Conservation (phyloP, 306 rosid species). For the Mucuna pruriens region DNA sequence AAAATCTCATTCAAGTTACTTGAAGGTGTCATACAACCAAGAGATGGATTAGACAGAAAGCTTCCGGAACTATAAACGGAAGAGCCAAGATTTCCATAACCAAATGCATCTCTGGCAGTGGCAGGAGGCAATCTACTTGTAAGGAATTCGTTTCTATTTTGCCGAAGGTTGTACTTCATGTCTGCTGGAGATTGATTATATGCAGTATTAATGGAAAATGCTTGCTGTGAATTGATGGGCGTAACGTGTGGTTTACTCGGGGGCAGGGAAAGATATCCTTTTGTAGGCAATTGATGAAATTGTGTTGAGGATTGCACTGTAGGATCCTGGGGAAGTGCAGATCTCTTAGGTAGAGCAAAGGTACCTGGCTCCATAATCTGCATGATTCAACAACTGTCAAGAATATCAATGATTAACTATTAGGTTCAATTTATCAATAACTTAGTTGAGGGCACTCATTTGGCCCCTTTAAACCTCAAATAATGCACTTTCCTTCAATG, state of each 20-base stretch:
- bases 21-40: constrained; percentile 36
- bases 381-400: constrained; percentile 38
- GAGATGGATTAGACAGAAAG: constrained; percentile 46
- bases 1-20: constrained; percentile 50
- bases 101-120: constrained; percentile 44
- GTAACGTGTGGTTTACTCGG: constrained; percentile 45
- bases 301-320: constrained; percentile 21
- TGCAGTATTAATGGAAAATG: constrained; percentile 46
- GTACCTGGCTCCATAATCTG: constrained; percentile 53
- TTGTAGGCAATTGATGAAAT: constrained; percentile 20
- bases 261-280: constrained; percentile 32
- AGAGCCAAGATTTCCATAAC: constrained; percentile 51
- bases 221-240: constrained; percentile 41
- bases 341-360: constrained; percentile 43
- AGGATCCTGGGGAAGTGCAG: constrained; percentile 44
- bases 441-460: constrained; percentile 9
- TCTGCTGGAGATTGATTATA: constrained; percentile 44
- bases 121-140: constrained; percentile 43
- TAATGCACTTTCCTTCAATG: background rate
- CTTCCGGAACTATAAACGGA: constrained; percentile 43
- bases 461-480: background rate
- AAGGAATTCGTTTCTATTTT: constrained; percentile 39
- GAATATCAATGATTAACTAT: constrained; percentile 23
- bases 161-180: constrained; percentile 47
- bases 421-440: constrained; percentile 22